Percentiles rank a stretch among this genome's conserved stretches.
Evolutionary conservation across 148 eudicot genomes (phyloP).

Genomic region (Spergularia marina): DNA sequence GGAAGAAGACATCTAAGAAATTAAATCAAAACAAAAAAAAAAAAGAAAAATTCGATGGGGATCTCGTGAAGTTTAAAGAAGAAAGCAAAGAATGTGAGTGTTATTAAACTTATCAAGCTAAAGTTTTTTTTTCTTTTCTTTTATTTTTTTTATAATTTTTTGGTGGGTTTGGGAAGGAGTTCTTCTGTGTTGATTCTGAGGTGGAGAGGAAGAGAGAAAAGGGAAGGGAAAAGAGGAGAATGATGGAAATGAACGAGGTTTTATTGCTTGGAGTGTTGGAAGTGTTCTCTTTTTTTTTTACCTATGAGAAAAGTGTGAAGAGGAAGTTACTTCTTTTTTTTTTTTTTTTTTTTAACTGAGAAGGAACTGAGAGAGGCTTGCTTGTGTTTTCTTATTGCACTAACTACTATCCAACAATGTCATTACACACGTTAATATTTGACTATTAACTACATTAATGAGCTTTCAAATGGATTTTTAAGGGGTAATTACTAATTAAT

Average conservation of each 20-base stretch:
- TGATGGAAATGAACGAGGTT: slow-evolving; percentile 10
- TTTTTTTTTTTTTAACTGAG: too few relatives aligned
- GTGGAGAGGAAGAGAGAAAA: neutral
- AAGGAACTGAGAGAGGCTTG: too few relatives aligned
- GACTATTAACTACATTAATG: neutral
- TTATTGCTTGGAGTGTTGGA: slow-evolving; percentile 5
- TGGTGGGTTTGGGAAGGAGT: neutral
- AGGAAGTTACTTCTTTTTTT: too few relatives aligned
- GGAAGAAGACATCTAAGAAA: slow-evolving; percentile 13
- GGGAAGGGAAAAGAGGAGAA: slow-evolving; percentile 19
- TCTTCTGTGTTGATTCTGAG: neutral
- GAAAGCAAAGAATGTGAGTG: slow-evolving; percentile 77
- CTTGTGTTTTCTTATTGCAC: too few relatives aligned
- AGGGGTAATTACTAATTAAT: neutral
- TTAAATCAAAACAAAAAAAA: neutral
- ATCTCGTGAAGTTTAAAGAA: slow-evolving; percentile 72
- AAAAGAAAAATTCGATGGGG: slow-evolving; percentile 41
- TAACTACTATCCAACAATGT: neutral
- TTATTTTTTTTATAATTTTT: neutral
- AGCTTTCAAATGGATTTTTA: neutral
- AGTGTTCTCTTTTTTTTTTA: neutral
- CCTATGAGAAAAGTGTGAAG: too few relatives aligned
- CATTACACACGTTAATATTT: neutral
- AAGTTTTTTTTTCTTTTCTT: neutral
- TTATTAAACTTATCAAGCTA: slow-evolving; percentile 29